Percentiles rank a stretch among this genome's conserved stretches.
Evolutionary conservation across 805 yeast species (phyloP).

Genomic region (Phaffomyces opuntiae): DNA sequence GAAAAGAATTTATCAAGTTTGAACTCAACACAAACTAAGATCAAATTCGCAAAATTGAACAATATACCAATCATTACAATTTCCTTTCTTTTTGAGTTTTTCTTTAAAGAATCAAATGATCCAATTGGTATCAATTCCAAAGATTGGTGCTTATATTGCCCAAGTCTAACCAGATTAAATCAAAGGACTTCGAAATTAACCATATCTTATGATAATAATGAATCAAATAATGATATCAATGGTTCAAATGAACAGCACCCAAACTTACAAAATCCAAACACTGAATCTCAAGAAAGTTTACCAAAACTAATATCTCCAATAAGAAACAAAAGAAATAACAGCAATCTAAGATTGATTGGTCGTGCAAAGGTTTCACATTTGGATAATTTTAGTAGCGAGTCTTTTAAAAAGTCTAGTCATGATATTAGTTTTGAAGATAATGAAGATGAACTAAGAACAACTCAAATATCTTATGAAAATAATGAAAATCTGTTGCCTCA

Average conservation of each 20-base stretch:
- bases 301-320: slow-evolving; percentile 49
- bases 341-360: slow-evolving; percentile 39
- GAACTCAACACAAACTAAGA: slow-evolving; percentile 44
- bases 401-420: background rate
- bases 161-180: slow-evolving; percentile 25
- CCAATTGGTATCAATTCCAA: slow-evolving; percentile 32
- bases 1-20: slow-evolving; percentile 19
- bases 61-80: slow-evolving; percentile 50
- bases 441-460: slow-evolving; percentile 5
- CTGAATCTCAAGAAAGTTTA: slow-evolving; percentile 2
- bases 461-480: slow-evolving; percentile 9
- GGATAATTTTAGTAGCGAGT: background rate
- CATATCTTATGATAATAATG: background rate
- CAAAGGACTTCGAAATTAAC: slow-evolving; percentile 15
- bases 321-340: slow-evolving; percentile 32
- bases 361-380: slow-evolving; percentile 33
- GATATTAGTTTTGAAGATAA: background rate
- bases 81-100: slow-evolving; percentile 46
- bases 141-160: slow-evolving; percentile 53
- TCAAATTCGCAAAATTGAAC: slow-evolving; percentile 53
- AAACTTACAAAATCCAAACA: background rate
- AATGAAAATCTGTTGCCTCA: background rate
- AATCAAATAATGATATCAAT: background rate
- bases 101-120: slow-evolving; percentile 15
- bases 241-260: background rate